These are phyloP conservation scores for Thielaviopsis populi DNA, from an alignment of 2,329 filamentous ascomycete genomes.

Conservation along the genomic window DNA sequence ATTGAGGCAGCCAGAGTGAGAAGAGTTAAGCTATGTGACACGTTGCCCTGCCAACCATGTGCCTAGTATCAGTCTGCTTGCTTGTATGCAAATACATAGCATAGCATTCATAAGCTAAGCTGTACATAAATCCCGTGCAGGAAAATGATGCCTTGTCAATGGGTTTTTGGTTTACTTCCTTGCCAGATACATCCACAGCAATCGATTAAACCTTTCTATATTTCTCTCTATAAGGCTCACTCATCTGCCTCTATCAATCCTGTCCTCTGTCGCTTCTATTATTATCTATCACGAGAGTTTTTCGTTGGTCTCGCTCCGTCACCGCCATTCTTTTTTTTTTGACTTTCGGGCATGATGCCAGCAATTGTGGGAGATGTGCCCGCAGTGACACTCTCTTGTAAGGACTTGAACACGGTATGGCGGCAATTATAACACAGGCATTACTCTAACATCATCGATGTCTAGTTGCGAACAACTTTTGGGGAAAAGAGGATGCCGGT, in stretches of 20 bases:
- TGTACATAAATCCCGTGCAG: neutral
- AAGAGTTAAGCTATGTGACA: neutral
- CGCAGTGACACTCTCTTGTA: slow-evolving; percentile 54
- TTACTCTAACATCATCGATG: neutral
- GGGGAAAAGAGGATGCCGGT: slow-evolving; percentile 97
- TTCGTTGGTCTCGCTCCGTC: neutral
- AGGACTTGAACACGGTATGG: slow-evolving; percentile 19
- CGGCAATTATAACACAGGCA: neutral
- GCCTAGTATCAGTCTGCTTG: neutral
- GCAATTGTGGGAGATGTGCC: slow-evolving; percentile 46
- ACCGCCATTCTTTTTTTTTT: neutral
- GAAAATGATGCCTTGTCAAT: neutral
- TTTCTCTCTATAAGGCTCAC: too few relatives aligned
- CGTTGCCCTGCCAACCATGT: slow-evolving; percentile 2
- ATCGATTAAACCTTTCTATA: too few relatives aligned
- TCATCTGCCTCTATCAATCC: too few relatives aligned
- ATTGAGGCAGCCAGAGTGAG: neutral
- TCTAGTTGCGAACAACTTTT: slow-evolving; percentile 95
- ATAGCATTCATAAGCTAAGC: neutral
- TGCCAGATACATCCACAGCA: neutral
- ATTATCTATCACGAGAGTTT: neutral
- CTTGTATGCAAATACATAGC: neutral
- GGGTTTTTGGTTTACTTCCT: neutral
- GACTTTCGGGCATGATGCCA: slow-evolving; percentile 33
- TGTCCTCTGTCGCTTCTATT: neutral